Evolutionary conservation across 306 rosid genomes (phyloP).

Genomic region (Sechiopsis laciniata): DNA sequence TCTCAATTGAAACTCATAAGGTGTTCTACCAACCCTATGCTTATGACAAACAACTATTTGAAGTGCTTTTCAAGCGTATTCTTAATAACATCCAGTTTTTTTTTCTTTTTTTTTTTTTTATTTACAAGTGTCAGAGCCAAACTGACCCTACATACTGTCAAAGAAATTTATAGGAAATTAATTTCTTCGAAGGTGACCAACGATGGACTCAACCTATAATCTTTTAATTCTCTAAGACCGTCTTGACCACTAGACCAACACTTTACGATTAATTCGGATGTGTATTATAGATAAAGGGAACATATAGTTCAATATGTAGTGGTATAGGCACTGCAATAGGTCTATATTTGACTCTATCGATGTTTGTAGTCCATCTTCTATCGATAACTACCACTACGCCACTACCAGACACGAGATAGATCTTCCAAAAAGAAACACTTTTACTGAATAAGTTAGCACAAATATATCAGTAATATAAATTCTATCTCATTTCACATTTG

Average conservation of each 20-base stretch:
- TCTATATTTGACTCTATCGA: background rate
- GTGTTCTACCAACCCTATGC: background rate
- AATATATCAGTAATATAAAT: background rate
- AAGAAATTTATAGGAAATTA: too few species aligned
- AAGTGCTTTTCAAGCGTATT: background rate
- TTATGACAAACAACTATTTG: background rate
- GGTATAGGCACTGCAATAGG: too few species aligned
- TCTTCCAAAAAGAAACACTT: background rate
- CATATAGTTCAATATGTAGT: constrained; percentile 17
- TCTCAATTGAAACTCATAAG: too few species aligned
- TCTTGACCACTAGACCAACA: too few species aligned
- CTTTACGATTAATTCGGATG: background rate
- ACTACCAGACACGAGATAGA: constrained; percentile 2
- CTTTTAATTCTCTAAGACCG: too few species aligned
- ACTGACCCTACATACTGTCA: background rate
- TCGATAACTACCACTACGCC: background rate
- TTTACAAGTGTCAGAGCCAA: too few species aligned
- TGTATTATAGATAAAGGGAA: background rate
- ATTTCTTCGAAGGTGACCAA: too few species aligned
- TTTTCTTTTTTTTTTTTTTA: too few species aligned
- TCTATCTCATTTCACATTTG: background rate
- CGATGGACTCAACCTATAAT: too few species aligned
- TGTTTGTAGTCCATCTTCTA: background rate
- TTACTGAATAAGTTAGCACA: background rate
- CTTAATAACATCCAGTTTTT: too few species aligned